phyloP scores from a whole-genome alignment of 805 yeast species.

The Wickerhamomyces xylosicus region DNA sequence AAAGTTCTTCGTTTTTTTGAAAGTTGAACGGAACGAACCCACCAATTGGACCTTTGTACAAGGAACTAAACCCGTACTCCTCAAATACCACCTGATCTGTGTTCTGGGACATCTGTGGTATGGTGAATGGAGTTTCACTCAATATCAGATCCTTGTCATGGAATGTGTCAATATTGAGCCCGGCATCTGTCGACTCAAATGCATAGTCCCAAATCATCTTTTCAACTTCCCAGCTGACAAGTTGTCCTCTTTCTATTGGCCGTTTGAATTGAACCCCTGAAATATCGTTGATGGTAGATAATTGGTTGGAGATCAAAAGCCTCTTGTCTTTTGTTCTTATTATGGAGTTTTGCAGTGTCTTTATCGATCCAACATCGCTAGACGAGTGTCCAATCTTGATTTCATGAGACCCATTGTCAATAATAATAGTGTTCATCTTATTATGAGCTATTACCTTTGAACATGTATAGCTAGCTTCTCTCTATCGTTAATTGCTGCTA shows the following conservation, averaged over 20 bases:
- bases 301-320: constrained; percentile 62
- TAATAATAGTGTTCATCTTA: constrained; percentile 37
- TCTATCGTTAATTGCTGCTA: background rate
- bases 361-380: constrained; percentile 24
- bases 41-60: constrained; percentile 57
- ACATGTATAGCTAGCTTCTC: too few species aligned
- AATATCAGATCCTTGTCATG: constrained; percentile 43
- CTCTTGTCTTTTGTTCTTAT: constrained; percentile 68
- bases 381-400: constrained; percentile 53
- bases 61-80: constrained; percentile 72
- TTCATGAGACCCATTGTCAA: constrained; percentile 87
- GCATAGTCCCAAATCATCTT: constrained; percentile 83
- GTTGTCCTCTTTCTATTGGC: constrained; percentile 83
- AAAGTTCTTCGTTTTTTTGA: constrained; percentile 16
- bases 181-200: constrained; percentile 23
- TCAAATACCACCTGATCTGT: constrained; percentile 91
- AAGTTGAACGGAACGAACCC: constrained; percentile 56
- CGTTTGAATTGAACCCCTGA: constrained; percentile 67
- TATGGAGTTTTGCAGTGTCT: constrained; percentile 58
- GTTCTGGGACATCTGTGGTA: constrained; percentile 73
- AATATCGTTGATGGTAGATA: constrained; percentile 54
- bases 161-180: constrained; percentile 35
- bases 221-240: constrained; percentile 86
- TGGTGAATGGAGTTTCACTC: constrained; percentile 73
- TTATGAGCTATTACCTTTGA: too few species aligned